phyloP scores from a whole-genome alignment of 2,329 filamentous ascomycete genomes.

The Colletotrichum gigasporum region DNA sequence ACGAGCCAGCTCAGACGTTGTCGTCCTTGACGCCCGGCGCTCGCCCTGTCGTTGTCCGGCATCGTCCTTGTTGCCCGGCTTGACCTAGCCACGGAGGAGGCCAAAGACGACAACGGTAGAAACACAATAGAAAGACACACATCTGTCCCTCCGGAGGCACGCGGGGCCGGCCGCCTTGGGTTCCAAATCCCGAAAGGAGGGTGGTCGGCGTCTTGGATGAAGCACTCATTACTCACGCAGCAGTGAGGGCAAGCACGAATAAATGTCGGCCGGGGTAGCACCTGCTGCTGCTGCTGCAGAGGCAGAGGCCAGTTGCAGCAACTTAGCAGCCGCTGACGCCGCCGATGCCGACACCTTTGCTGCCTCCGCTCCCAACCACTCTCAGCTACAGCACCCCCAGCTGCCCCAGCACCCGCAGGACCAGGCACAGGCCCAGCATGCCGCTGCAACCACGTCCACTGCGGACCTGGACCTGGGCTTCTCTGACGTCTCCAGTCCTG shows the following conservation, averaged over 20 bases:
- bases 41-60: neutral
- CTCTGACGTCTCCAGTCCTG: slow-evolving; percentile 49
- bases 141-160: slow-evolving; percentile 9
- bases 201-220: neutral
- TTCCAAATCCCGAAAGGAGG: neutral
- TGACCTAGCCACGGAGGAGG: no score
- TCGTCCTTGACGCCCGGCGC: no score
- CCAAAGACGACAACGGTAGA: no score
- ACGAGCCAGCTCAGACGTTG: slow-evolving; percentile 18
- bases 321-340: slow-evolving; percentile 1
- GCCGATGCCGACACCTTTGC: neutral
- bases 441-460: slow-evolving; percentile 12
- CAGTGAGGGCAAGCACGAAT: neutral
- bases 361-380: slow-evolving; percentile 5
- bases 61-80: no score
- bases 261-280: slow-evolving; percentile 18
- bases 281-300: neutral
- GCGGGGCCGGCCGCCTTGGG: neutral
- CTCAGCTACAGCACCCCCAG: slow-evolving; percentile 19
- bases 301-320: slow-evolving; percentile 12
- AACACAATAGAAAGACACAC: neutral
- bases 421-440: slow-evolving; percentile 3
- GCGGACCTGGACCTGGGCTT: slow-evolving; percentile 44
- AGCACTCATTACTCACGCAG: neutral
- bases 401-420: slow-evolving; percentile 10